phyloP scores from a whole-genome alignment of 345 rosid species.

The Kernera saxatilis region DNA sequence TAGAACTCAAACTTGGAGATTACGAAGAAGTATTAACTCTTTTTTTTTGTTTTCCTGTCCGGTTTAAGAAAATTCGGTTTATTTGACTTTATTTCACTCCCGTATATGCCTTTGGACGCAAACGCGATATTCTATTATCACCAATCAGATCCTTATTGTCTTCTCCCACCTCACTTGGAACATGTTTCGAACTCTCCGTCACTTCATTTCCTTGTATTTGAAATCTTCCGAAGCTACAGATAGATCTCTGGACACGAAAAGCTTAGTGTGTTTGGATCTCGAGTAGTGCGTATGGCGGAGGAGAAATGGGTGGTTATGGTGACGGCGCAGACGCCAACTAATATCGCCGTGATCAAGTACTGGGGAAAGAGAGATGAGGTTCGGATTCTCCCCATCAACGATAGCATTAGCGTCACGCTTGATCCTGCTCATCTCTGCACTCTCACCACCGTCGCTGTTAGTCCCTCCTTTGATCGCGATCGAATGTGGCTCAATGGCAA shows the following conservation, averaged over 20 bases:
- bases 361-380: conserved; percentile 92
- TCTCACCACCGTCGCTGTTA: conserved; percentile 87
- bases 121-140: not conserved
- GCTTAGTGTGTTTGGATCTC: not conserved
- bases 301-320: conserved; percentile 64
- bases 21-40: no score
- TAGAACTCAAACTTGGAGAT: no score
- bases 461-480: conserved; percentile 75
- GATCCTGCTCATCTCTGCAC: conserved; percentile 89
- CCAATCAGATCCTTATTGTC: not conserved
- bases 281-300: conserved; percentile 38
- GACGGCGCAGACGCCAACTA: conserved; percentile 89
- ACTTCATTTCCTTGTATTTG: not conserved
- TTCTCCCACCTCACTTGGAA: conserved; percentile 1
- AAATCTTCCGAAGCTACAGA: not conserved
- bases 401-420: conserved; percentile 84
- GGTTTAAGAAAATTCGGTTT: no score
- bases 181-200: conserved; percentile 21
- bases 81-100: no score
- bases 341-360: conserved; percentile 92
- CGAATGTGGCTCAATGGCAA: conserved; percentile 98
- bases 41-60: no score
- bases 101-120: no score
- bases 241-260: not conserved
- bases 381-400: conserved; percentile 80